Evolutionary conservation across 345 rosid species (phyloP).

Genomic region (Heritiera littoralis): DNA sequence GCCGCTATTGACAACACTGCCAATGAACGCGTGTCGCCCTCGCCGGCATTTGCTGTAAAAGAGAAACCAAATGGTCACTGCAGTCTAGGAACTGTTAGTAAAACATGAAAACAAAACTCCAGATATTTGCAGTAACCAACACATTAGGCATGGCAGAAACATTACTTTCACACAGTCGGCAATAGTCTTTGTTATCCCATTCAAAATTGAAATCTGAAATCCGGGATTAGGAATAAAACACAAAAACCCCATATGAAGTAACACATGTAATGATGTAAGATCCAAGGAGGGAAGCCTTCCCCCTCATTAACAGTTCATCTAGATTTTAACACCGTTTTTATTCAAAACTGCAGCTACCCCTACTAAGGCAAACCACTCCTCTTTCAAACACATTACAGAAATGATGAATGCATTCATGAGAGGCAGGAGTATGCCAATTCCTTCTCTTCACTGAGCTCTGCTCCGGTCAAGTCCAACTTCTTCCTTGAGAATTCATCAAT

Average conservation of each 20-base stretch:
- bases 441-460: slow-evolving; percentile 91
- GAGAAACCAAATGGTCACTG: background rate
- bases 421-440: slow-evolving; percentile 95
- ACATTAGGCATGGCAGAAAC: background rate
- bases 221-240: background rate
- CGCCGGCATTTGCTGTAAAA: background rate
- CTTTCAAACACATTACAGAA: background rate
- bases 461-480: slow-evolving; percentile 91
- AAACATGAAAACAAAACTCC: background rate
- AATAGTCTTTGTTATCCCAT: background rate
- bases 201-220: slow-evolving; percentile 10
- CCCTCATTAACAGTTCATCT: slow-evolving; percentile 17
- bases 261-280: background rate
- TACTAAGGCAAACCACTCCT: background rate
- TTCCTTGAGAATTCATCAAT: slow-evolving; percentile 93
- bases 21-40: background rate
- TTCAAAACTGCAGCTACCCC: slow-evolving; percentile 34
- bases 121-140: background rate
- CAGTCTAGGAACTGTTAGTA: background rate
- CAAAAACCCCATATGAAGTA: background rate
- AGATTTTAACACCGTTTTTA: slow-evolving; percentile 30
- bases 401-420: slow-evolving; percentile 35
- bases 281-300: slow-evolving; percentile 12
- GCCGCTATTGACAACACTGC: too few relatives aligned
- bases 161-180: background rate